Percentiles rank a stretch among this genome's conserved stretches.
These are phyloP conservation scores for Mycena indigotica DNA, from an alignment of 768 basidiomycete genomes.

Conservation along the genomic window DNA sequence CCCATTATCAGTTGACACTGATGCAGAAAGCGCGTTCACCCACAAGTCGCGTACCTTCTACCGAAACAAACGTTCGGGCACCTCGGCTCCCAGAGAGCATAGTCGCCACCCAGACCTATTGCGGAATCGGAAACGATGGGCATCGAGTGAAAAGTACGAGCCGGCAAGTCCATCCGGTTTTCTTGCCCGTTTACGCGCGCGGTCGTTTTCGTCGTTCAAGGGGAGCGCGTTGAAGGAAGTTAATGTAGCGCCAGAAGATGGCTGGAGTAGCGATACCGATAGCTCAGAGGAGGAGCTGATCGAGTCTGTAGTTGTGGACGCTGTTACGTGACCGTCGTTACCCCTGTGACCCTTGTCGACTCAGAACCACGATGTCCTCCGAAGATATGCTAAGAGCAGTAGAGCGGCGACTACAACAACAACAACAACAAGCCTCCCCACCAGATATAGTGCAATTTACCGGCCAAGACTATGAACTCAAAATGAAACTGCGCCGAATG, in stretches of 20 bases:
- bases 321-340: neutral
- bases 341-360: slow-evolving; percentile 5
- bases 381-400: slow-evolving; percentile 32
- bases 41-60: slow-evolving; percentile 59
- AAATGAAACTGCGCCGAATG: slow-evolving; percentile 72
- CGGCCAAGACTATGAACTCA: slow-evolving; percentile 61
- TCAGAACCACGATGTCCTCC: slow-evolving; percentile 3
- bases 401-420: slow-evolving; percentile 42
- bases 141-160: slow-evolving; percentile 29
- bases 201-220: slow-evolving; percentile 47
- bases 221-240: slow-evolving; percentile 35
- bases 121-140: slow-evolving; percentile 51
- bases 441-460: slow-evolving; percentile 20
- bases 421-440: slow-evolving; percentile 38
- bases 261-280: slow-evolving; percentile 65
- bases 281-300: slow-evolving; percentile 51
- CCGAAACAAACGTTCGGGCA: slow-evolving; percentile 42
- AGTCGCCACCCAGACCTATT: slow-evolving; percentile 38
- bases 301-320: slow-evolving; percentile 17
- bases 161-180: slow-evolving; percentile 32
- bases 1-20: slow-evolving; percentile 76
- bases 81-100: slow-evolving; percentile 33
- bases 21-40: slow-evolving; percentile 72
- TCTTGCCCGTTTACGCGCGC: slow-evolving; percentile 45
- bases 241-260: slow-evolving; percentile 33